Base-by-base conservation (phyloP, 371 early-diverging fungal species). In the Mitosporidium daphniae region DNA sequence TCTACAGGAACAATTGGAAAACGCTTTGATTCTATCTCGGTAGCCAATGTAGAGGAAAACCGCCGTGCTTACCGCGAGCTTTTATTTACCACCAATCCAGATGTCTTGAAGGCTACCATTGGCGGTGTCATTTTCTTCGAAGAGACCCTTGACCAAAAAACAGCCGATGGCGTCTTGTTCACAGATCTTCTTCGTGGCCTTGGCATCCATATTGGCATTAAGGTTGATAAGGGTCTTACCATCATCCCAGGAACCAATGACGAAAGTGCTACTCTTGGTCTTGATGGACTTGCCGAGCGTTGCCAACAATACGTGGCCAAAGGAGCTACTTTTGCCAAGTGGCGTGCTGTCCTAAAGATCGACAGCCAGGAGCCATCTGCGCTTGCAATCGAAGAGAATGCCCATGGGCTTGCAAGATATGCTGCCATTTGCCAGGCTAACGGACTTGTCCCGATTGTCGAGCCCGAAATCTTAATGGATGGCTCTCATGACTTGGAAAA, bases 381-480 rank as follows among this genome's bases (percentile, higher is more conserved):
- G 8, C 39, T 53, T 15, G 41, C 55, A 28, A 50, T 59, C 16
- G 33, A 38, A 26, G 51, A 56, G 32, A 61, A 61, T 39, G 54
- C 55, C 33, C 39, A 45, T 31, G 48, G 54, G 9, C 43, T 62
- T 8, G 55, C 60, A 17, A 49, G 59, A 28, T 61, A 58, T 35
- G 60, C 57, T 14, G 34, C 44, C 27, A 53, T 57, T 37, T 57
- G 57, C 40, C 61, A 57, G 35, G 30, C 35, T 9, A 44, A 53
- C 37, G 45, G 52, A 14, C 36, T 58, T 22, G 57, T 56, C 16
- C 62, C 62, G 12, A 58, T 61, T 25, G 56, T 61, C 17, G 62
- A 61, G 37, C 62, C 62, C 22, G 62, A 61, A 35, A 51, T 61
- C 16, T 41, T 57, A 15, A 55, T 55, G 48, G 55, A 57, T 29